Evolutionary conservation across 306 rosid species (phyloP).

Genomic region (Corylus americana): DNA sequence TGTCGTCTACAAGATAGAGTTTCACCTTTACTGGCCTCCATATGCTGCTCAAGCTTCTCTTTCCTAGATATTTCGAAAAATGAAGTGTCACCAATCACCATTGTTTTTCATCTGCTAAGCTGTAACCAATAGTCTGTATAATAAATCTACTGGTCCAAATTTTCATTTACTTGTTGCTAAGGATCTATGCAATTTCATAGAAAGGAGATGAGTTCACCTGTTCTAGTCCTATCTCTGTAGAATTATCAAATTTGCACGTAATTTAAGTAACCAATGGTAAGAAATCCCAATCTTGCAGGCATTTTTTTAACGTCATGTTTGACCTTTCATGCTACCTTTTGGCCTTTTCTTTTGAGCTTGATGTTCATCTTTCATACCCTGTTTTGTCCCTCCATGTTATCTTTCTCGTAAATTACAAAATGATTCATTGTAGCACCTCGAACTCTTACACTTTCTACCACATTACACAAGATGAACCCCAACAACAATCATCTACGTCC

Average conservation of each 20-base stretch:
- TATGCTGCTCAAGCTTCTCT: constrained; percentile 45
- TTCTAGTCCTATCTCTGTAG: no score
- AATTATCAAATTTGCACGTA: no score
- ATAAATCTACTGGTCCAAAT: background rate
- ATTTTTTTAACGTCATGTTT: background rate
- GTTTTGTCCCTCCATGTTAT: background rate
- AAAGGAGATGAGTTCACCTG: background rate
- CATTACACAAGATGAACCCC: no score
- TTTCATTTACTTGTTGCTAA: background rate
- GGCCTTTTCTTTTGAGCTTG: background rate
- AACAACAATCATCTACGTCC: no score
- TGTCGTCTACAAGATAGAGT: constrained; percentile 53
- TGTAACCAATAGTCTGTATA: background rate
- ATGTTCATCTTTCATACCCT: background rate
- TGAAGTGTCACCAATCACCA: no score
- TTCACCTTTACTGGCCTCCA: constrained; percentile 89
- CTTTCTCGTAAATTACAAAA: background rate
- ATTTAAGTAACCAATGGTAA: no score
- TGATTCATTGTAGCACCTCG: background rate
- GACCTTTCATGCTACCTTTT: background rate
- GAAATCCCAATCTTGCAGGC: no score
- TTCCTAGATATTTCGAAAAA: background rate
- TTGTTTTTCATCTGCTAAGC: background rate
- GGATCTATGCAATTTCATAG: background rate
- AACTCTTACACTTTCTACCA: no score